phyloP scores from a whole-genome alignment of 805 yeast species.

The Lachancea sp. region DNA sequence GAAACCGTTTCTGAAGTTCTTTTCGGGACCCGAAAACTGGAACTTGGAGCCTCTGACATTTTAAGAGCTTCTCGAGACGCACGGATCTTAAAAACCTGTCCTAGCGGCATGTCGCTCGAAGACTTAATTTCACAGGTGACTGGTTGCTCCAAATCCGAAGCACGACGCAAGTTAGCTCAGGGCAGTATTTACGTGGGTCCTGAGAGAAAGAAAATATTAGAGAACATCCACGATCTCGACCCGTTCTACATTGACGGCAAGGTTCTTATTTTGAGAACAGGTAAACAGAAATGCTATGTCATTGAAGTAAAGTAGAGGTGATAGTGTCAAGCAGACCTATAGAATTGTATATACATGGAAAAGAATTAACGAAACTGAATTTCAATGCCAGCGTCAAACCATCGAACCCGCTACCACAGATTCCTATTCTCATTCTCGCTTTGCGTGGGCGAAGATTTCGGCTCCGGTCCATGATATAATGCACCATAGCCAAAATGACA shows the following conservation, averaged over 20 bases:
- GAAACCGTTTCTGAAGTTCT: constrained; percentile 59
- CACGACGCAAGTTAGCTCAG: constrained; percentile 51
- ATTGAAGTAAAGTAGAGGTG: constrained; percentile 35
- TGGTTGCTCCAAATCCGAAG: constrained; percentile 49
- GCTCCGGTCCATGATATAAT: constrained; percentile 31
- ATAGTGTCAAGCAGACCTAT: too few species aligned
- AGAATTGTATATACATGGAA: background rate
- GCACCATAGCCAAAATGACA: constrained; percentile 30
- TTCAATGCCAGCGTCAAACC: too few species aligned
- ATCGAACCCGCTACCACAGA: too few species aligned
- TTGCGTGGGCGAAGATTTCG: constrained; percentile 29
- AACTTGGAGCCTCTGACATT: constrained; percentile 12
- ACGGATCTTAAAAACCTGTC: constrained; percentile 14
- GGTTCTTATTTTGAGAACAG: constrained; percentile 62
- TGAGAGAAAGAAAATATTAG: constrained; percentile 46
- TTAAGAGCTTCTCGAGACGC: constrained; percentile 17
- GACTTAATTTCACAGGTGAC: constrained; percentile 45
- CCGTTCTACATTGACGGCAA: constrained; percentile 50
- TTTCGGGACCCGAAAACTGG: constrained; percentile 31
- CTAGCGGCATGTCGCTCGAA: constrained; percentile 38
- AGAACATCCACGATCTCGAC: constrained; percentile 45
- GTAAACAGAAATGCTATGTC: constrained; percentile 62
- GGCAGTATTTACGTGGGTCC: constrained; percentile 74
- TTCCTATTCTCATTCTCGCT: constrained; percentile 9
- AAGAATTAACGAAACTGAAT: too few species aligned